phyloP scores from a whole-genome alignment of 257 asterid genomes.

The Solanum lycopersicoides region DNA sequence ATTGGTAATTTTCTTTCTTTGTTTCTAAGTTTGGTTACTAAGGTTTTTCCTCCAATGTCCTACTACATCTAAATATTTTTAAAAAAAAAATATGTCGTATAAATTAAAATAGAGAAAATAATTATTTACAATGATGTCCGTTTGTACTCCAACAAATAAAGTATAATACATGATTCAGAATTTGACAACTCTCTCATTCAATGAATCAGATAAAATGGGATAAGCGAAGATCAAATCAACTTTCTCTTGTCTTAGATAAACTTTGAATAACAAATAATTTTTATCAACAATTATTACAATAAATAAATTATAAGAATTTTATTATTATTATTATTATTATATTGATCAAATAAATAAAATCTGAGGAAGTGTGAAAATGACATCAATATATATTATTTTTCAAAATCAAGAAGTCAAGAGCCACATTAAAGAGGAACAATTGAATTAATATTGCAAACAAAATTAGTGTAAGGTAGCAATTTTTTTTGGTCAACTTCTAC shows the following conservation, averaged over 20 bases:
- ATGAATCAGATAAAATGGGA: too few relatives aligned
- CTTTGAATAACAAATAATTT: neutral
- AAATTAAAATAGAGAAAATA: neutral
- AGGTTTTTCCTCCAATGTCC: too few relatives aligned
- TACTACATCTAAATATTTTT: too few relatives aligned
- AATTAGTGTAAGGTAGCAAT: neutral
- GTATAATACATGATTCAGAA: too few relatives aligned
- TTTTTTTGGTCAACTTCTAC: neutral
- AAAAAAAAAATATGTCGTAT: too few relatives aligned
- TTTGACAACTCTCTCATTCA: neutral
- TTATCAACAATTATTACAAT: neutral
- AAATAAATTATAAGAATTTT: too few relatives aligned
- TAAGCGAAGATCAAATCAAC: neutral
- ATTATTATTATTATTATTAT: too few relatives aligned
- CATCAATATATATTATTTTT: too few relatives aligned
- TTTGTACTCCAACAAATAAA: neutral
- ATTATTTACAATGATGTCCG: neutral
- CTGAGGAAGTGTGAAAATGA: neutral
- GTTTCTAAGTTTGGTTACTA: too few relatives aligned
- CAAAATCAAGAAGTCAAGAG: too few relatives aligned
- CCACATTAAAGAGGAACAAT: neutral
- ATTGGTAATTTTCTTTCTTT: too few relatives aligned
- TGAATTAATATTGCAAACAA: neutral
- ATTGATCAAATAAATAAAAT: too few relatives aligned
- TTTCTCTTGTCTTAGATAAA: neutral